Conservation (phyloP, 768 basidiomycete species). For the Ramaria sp. region DNA sequence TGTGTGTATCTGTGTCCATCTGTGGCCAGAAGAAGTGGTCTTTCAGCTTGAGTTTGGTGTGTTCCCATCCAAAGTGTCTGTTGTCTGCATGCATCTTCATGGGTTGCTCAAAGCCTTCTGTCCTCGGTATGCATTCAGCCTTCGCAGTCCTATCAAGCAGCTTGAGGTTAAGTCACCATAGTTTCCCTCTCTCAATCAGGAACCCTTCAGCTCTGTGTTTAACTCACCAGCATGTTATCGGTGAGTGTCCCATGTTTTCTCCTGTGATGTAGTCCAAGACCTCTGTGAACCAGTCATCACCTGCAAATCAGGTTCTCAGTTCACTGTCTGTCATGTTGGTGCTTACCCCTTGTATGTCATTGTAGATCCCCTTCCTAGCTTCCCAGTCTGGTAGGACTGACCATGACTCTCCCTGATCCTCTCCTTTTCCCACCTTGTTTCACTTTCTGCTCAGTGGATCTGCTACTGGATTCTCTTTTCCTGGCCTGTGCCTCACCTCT, state of each 20-base stretch:
- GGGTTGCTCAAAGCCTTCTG: neutral
- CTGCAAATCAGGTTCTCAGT: neutral
- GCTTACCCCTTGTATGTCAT: neutral
- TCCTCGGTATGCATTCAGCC: no score
- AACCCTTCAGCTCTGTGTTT: neutral
- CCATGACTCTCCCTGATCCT: neutral
- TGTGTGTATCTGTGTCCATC: slow-evolving; percentile 9
- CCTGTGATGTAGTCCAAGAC: slow-evolving; percentile 1
- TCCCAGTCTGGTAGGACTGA: slow-evolving; percentile 2
- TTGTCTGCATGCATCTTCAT: neutral
- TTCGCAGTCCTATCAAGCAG: no score
- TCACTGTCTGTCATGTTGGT: neutral
- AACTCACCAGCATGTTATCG: no score
- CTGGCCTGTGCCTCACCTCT: slow-evolving; percentile 15
- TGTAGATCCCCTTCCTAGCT: neutral
- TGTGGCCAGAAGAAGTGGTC: slow-evolving; percentile 1
- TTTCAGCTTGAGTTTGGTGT: neutral
- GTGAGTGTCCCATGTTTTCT: no score
- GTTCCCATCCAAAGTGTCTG: slow-evolving; percentile 8
- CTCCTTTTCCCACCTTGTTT: neutral
- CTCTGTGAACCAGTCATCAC: neutral
- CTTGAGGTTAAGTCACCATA: neutral
- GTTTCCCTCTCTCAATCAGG: slow-evolving; percentile 3
- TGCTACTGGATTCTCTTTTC: slow-evolving; percentile 13
- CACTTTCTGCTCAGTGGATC: slow-evolving; percentile 14